Evolutionary conservation across 2,329 filamentous ascomycete genomes (phyloP).

Genomic region (Periconia digitata): DNA sequence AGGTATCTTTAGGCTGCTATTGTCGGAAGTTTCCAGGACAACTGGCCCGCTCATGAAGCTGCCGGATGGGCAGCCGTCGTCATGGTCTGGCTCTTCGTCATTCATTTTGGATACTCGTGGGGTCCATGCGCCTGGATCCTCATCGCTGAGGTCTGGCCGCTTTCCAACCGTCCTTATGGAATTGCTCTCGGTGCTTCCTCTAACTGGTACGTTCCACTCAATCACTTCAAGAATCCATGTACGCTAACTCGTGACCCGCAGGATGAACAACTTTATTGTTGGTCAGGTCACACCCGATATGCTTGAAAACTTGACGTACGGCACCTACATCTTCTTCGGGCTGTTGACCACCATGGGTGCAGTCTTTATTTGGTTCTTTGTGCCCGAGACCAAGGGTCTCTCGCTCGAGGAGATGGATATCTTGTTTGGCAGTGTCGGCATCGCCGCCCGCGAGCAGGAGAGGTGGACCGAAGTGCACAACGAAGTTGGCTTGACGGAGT

Average conservation of each 20-base stretch:
- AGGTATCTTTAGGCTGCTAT: slow-evolving; percentile 53
- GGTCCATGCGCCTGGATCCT: slow-evolving; percentile 75
- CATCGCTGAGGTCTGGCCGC: slow-evolving; percentile 71
- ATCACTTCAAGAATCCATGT: not conserved
- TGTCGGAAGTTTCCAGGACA: slow-evolving; percentile 62
- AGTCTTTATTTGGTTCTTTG: slow-evolving; percentile 52
- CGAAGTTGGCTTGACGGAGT: slow-evolving; percentile 63
- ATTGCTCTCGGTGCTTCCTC: slow-evolving; percentile 63
- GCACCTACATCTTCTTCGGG: slow-evolving; percentile 72
- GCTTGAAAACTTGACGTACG: slow-evolving; percentile 64
- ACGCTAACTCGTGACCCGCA: slow-evolving; percentile 2
- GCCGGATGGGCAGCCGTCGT: slow-evolving; percentile 69
- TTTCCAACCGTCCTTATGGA: slow-evolving; percentile 67
- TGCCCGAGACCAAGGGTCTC: slow-evolving; percentile 57
- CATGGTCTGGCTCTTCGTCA: slow-evolving; percentile 74
- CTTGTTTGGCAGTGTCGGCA: slow-evolving; percentile 67
- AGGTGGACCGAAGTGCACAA: slow-evolving; percentile 73
- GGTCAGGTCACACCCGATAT: slow-evolving; percentile 71
- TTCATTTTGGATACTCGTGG: slow-evolving; percentile 76
- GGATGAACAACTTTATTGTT: slow-evolving; percentile 60
- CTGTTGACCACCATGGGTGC: slow-evolving; percentile 64
- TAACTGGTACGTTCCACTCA: slow-evolving; percentile 37
- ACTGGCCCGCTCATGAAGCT: slow-evolving; percentile 59
- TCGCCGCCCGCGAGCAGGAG: slow-evolving; percentile 66
- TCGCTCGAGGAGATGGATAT: slow-evolving; percentile 62